Conservation (phyloP, 2,329 filamentous ascomycete genomes). For the Pseudomassariella vexata region DNA sequence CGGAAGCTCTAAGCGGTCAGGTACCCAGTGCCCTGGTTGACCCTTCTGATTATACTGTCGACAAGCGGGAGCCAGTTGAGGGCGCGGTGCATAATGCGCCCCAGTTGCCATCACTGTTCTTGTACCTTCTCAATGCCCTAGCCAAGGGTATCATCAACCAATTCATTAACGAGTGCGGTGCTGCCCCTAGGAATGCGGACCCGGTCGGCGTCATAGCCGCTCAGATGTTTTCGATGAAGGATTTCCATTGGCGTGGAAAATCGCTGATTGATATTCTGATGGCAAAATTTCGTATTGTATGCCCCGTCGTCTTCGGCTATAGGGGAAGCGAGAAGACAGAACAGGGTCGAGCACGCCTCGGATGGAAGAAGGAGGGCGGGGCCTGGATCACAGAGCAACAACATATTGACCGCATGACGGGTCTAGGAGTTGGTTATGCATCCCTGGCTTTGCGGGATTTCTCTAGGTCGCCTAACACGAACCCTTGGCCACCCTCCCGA, state of each 20-base stretch:
- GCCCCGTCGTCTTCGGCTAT: slow-evolving; percentile 82
- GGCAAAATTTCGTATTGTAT: slow-evolving; percentile 75
- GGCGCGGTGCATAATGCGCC: slow-evolving; percentile 45
- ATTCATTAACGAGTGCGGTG: slow-evolving; percentile 60
- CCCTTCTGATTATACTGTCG: slow-evolving; percentile 46
- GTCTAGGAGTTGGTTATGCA: slow-evolving; percentile 77
- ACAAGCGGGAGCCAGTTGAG: slow-evolving; percentile 38
- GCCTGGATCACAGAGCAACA: slow-evolving; percentile 60
- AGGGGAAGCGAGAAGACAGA: slow-evolving; percentile 69
- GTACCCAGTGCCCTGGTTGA: slow-evolving; percentile 49
- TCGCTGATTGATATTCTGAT: slow-evolving; percentile 78
- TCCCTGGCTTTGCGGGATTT: slow-evolving; percentile 81
- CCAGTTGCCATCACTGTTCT: slow-evolving; percentile 56
- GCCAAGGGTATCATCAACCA: slow-evolving; percentile 68
- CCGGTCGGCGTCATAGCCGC: slow-evolving; percentile 73
- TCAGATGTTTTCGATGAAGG: slow-evolving; percentile 64
- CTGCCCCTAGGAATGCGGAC: slow-evolving; percentile 62
- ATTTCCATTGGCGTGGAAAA: slow-evolving; percentile 61
- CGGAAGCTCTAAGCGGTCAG: slow-evolving; percentile 44
- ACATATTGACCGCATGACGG: slow-evolving; percentile 80
- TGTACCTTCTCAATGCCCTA: slow-evolving; percentile 74
- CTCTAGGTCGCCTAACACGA: slow-evolving; percentile 58
- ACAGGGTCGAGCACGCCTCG: slow-evolving; percentile 60
- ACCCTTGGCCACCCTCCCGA: slow-evolving; percentile 70
- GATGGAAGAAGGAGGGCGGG: slow-evolving; percentile 62